Conservation (phyloP, 257 asterid genomes). For the Primulina eburnea region DNA sequence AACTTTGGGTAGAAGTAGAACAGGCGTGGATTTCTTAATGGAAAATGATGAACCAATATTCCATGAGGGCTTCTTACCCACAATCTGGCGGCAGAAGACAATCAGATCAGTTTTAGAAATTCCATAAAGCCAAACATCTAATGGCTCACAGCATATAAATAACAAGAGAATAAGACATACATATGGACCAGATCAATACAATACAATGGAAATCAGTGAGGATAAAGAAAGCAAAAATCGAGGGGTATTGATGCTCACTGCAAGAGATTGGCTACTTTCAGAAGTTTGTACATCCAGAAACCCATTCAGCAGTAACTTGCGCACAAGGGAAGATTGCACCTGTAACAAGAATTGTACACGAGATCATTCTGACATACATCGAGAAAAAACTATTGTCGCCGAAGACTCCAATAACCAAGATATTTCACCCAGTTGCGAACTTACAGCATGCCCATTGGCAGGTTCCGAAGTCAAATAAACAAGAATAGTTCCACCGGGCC, state of each 20-base stretch:
- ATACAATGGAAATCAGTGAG: neutral
- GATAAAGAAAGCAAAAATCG: neutral
- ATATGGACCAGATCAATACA: neutral
- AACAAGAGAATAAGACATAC: neutral
- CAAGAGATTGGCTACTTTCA: constrained; percentile 46
- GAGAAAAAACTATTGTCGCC: neutral
- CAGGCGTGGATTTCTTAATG: constrained; percentile 46
- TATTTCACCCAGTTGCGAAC: neutral
- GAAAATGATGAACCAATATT: constrained; percentile 87
- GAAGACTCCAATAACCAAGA: constrained; percentile 12
- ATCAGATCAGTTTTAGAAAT: neutral
- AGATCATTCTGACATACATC: constrained; percentile 15
- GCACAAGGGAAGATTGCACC: constrained; percentile 61
- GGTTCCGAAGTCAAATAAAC: constrained; percentile 43
- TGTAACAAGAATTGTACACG: constrained; percentile 34
- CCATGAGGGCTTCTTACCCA: constrained; percentile 88
- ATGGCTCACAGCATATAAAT: constrained; percentile 11
- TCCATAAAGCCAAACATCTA: neutral
- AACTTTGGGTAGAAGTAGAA: constrained; percentile 63
- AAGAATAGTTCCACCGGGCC: constrained; percentile 68
- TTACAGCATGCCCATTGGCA: constrained; percentile 40
- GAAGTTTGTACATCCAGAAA: constrained; percentile 59
- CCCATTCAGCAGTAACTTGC: constrained; percentile 71
- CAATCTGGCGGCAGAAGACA: constrained; percentile 38
- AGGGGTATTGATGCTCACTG: constrained; percentile 46